Base-by-base conservation (phyloP, 495 filamentous ascomycete species). In the Bathelium albidoporum region DNA sequence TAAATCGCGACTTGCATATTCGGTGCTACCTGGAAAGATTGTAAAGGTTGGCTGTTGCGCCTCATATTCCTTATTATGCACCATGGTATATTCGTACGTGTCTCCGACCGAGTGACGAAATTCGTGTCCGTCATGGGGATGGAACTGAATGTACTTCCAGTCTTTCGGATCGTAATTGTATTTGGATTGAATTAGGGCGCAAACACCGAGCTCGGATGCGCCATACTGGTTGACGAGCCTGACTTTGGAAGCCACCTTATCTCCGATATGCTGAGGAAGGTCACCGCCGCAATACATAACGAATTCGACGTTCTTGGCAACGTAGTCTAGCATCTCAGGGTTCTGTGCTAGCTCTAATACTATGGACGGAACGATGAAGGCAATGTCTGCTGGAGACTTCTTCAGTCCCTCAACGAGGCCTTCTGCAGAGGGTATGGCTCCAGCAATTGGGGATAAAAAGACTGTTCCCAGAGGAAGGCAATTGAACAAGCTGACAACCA, bases 1-100 rank as follows among this genome's bases (percentile, higher is more conserved):
- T 20, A 87, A 71, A 68, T 87, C 84, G 41, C 80, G 79, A 7
- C 80, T 85, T 41, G 72, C 68, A 65, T 79, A 84, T 65, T 83
- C 79, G 2, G 79, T 63, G 2, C 68, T n/a, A 10, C 85, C 72
- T 2, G 82, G 82, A 60, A 83, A 86, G 3, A 77, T 73, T 60
- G 77, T 75, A 69, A 86, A 87, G 44, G 80, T 64, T 4, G 76
- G 71, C 39, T 83, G 82, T n/a, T 71, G 67, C 1, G 68, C 72
- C 4, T 66, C 71, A 18, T 69, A 66, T 2, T 79, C 70, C 70
- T 70, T 29, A 76, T 75, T 7, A 79, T 75, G 18, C 79, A 75
- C 44, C 24, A 83, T 70, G n/a, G 85, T 78, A 29, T 82, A 70
- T 60, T 81, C 81, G 53, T 75, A 86, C 0, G 78, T 66, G 0